These are phyloP conservation scores for Fusarium fujikuroi DNA, from an alignment of 2,329 filamentous ascomycete species.

Conservation along the genomic window DNA sequence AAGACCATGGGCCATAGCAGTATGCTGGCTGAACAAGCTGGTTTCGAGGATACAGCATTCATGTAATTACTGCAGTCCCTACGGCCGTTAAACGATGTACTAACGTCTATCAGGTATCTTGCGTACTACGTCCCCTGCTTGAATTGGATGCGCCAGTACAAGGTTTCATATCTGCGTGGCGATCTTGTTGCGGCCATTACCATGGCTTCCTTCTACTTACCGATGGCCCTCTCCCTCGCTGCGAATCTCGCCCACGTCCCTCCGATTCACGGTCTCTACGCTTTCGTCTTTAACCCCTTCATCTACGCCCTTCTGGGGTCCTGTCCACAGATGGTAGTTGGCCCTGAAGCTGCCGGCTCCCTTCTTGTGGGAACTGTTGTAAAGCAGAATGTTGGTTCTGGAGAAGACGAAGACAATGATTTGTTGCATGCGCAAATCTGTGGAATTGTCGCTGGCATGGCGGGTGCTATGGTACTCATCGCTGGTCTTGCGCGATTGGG, in stretches of 20 bases:
- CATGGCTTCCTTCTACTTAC: slow-evolving; percentile 98
- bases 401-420: slow-evolving; percentile 71
- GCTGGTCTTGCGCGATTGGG: slow-evolving; percentile 87
- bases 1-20: slow-evolving; percentile 79
- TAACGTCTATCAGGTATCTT: slow-evolving; percentile 72
- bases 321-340: slow-evolving; percentile 92
- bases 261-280: slow-evolving; percentile 92
- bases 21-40: slow-evolving; percentile 76
- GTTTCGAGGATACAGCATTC: slow-evolving; percentile 75
- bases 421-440: slow-evolving; percentile 81
- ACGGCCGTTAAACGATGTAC: neutral
- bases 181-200: slow-evolving; percentile 90
- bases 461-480: slow-evolving; percentile 87
- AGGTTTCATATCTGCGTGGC: slow-evolving; percentile 81
- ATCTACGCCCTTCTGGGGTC: slow-evolving; percentile 92
- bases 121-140: slow-evolving; percentile 93
- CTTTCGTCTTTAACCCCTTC: slow-evolving; percentile 91
- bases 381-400: slow-evolving; percentile 77
- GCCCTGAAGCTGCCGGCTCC: slow-evolving; percentile 93
- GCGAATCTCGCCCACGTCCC: slow-evolving; percentile 93
- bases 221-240: slow-evolving; percentile 94
- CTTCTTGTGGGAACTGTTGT: slow-evolving; percentile 90
- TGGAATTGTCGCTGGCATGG: slow-evolving; percentile 87
- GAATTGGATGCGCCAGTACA: slow-evolving; percentile 91
- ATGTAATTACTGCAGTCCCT: slow-evolving; percentile 68